phyloP scores from a whole-genome alignment of 805 yeast genomes.

The Teunomyces gatunensis region DNA sequence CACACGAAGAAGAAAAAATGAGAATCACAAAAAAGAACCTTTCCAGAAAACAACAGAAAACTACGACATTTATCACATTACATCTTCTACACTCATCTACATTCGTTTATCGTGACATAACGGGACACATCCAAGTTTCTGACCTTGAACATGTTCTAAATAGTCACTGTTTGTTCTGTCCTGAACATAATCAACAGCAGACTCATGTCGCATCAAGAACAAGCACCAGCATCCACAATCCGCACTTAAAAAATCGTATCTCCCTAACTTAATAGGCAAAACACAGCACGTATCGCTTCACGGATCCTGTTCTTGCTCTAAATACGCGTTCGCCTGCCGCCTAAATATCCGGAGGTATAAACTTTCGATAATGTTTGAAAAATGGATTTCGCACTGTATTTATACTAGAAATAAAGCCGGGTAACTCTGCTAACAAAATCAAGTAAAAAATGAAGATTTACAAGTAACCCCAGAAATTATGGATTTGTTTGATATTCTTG shows the following conservation, averaged over 20 bases:
- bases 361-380: conserved; percentile 24
- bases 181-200: conserved; percentile 29
- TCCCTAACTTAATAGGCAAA: conserved; percentile 43
- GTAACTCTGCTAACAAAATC: no score
- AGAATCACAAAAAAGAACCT: background rate
- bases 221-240: conserved; percentile 8
- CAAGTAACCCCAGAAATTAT: background rate
- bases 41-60: background rate
- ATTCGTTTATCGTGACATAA: conserved; percentile 37
- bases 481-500: conserved; percentile 9
- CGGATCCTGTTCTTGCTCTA: conserved; percentile 10
- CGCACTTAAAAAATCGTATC: conserved; percentile 16
- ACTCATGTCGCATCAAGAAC: conserved; percentile 17
- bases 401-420: conserved; percentile 10
- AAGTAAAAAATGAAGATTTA: background rate
- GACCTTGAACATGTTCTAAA: conserved; percentile 38
- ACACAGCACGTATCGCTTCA: conserved; percentile 19
- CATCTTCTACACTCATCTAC: background rate
- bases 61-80: background rate
- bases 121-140: conserved; percentile 43
- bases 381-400: background rate
- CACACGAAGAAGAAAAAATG: background rate
- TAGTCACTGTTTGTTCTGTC: conserved; percentile 40
- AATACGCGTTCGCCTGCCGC: conserved; percentile 20
- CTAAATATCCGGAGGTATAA: conserved; percentile 37